Evolutionary conservation across 768 basidiomycete genomes (phyloP).

Genomic region (Collybia sordida): DNA sequence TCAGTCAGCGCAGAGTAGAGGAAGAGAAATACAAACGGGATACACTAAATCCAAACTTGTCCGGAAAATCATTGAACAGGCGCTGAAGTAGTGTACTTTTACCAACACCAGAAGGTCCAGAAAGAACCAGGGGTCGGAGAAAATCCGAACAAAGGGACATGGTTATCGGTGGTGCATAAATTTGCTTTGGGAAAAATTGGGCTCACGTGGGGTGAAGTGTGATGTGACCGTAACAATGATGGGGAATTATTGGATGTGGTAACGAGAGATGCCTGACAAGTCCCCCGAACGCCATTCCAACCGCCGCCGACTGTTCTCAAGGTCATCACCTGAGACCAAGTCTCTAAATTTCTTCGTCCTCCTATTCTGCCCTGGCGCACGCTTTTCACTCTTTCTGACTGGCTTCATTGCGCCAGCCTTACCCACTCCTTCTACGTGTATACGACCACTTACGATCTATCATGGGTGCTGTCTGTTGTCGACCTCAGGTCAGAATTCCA

Average conservation of each 20-base stretch:
- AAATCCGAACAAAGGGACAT: conserved; percentile 35
- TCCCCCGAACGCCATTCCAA: background rate
- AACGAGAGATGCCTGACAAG: background rate
- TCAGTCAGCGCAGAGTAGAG: conserved; percentile 11
- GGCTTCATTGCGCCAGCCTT: conserved; percentile 1
- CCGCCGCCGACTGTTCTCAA: background rate
- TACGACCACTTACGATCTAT: conserved; percentile 29
- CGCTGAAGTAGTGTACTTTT: conserved; percentile 87
- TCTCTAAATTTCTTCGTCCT: background rate
- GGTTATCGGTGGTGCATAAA: background rate
- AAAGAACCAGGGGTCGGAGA: conserved; percentile 79
- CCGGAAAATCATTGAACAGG: conserved; percentile 79
- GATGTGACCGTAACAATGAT: background rate
- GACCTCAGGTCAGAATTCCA: conserved; percentile 61
- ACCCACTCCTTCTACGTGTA: conserved; percentile 7
- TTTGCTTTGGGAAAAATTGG: background rate
- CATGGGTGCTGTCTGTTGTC: conserved; percentile 88
- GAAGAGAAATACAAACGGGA: conserved; percentile 57
- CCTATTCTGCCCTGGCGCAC: conserved; percentile 11
- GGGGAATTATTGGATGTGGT: background rate
- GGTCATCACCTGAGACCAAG: background rate
- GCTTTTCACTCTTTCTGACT: background rate
- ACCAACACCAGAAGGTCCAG: conserved; percentile 91
- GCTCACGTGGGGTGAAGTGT: background rate
- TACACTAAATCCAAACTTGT: conserved; percentile 89